phyloP scores from a whole-genome alignment of 768 basidiomycete genomes.

The Aureoboletus auriporus region DNA sequence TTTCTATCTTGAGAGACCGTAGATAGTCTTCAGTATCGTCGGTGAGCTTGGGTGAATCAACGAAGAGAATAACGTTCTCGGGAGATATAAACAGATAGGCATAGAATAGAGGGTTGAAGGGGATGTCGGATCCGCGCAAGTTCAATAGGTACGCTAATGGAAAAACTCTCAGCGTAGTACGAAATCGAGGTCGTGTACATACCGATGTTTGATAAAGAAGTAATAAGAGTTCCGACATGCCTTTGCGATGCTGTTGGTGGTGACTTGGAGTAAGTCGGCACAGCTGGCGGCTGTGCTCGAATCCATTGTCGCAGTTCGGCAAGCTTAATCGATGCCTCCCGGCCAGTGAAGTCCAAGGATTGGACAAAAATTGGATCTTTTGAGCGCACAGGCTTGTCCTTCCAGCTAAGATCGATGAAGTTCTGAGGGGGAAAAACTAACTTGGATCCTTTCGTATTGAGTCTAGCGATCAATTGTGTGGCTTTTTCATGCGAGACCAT shows the following conservation, averaged over 20 bases:
- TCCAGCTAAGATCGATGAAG: slow-evolving; percentile 79
- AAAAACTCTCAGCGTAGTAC: slow-evolving; percentile 3
- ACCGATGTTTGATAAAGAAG: slow-evolving; percentile 71
- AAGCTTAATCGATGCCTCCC: slow-evolving; percentile 70
- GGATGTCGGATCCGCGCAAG: slow-evolving; percentile 84
- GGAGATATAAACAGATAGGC: slow-evolving; percentile 76
- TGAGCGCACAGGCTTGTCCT: slow-evolving; percentile 67
- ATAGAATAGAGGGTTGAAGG: slow-evolving; percentile 89
- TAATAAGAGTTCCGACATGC: slow-evolving; percentile 65
- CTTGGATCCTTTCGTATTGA: slow-evolving; percentile 53
- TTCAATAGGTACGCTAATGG: slow-evolving; percentile 79
- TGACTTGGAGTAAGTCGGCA: slow-evolving; percentile 59
- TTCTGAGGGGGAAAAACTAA: slow-evolving; percentile 81
- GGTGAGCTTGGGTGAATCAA: slow-evolving; percentile 64
- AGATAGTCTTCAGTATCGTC: slow-evolving; percentile 58
- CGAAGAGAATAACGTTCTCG: slow-evolving; percentile 64
- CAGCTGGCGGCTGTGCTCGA: slow-evolving; percentile 48
- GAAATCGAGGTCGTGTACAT: slow-evolving; percentile 17
- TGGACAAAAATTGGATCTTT: slow-evolving; percentile 64
- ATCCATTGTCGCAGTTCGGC: slow-evolving; percentile 69
- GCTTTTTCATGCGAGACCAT: slow-evolving; percentile 77
- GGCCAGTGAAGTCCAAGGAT: slow-evolving; percentile 65
- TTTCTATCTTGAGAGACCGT: slow-evolving; percentile 49
- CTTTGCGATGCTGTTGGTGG: slow-evolving; percentile 58
- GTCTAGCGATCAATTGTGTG: slow-evolving; percentile 51